Base-by-base conservation (phyloP, 1,284 basidiomycete genomes). In the Ganoderma multipileum region DNA sequence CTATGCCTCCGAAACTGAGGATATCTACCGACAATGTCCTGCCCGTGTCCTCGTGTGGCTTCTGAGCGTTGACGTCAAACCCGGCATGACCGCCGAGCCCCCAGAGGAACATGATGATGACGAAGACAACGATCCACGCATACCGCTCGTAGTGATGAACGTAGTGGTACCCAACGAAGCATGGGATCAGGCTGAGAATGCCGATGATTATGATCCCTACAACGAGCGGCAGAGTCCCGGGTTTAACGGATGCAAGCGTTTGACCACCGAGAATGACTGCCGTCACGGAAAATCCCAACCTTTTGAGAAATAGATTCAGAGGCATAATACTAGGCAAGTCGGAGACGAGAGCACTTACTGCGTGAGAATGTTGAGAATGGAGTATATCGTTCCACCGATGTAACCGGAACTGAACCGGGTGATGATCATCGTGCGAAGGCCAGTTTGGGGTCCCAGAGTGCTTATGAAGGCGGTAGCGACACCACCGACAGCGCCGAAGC, bases 131-230 rank as follows among this genome's bases (percentile, higher is more conserved):
- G 3, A 87, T 83, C 90, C 90, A 92, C 9, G 88, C 85, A 69
- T 87, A 90, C 16, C 87, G 83, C 71, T 91, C 89, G 74, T 88
- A 90, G 66, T 82, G 74, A 74, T 89, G 88, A 14, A 90, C 81
- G 65, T 88, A 79, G 67, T 85, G 74, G 74, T 90, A 86, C 2
- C 84, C 85, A 26, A 86, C 73, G 66, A 86, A 84, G 68, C 85
- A 86, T 20, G 85, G 85, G n/a, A 86, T 76, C 30, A 86, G 72
- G 58, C 79, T 82, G 70, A 80, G 81, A 16, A 86, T 55, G 18
- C 80, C 79, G 38, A 86, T 79, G 58, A 86, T 83, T 64, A 85
- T 78, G 64, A 86, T 81, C 36, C 84, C 85, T 6, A 79, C 83
- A 3, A 83, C 79, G 8, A 86, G 79, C 0, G 85, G 80, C 7